phyloP scores from a whole-genome alignment of 768 basidiomycete species.

The Tulasnella calospora region DNA sequence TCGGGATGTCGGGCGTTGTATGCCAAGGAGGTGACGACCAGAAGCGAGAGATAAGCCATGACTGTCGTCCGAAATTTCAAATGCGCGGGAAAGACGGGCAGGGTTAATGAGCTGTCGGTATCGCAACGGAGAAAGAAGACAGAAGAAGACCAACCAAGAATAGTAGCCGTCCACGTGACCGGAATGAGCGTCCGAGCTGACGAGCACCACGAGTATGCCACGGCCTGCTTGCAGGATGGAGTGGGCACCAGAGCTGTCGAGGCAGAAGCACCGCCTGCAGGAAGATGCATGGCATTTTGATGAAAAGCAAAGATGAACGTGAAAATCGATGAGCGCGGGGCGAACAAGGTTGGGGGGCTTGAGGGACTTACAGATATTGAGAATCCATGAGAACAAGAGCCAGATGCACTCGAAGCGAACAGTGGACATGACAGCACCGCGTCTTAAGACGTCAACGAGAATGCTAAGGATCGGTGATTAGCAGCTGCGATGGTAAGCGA shows the following conservation, averaged over 20 bases:
- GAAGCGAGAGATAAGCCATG: conserved; percentile 11
- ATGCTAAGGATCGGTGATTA: conserved; percentile 10
- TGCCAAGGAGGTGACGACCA: conserved; percentile 6
- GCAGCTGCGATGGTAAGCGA: not conserved
- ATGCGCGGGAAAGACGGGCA: not conserved
- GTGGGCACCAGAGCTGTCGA: conserved; percentile 17
- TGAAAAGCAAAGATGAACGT: conserved; percentile 6
- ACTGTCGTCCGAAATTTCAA: not conserved
- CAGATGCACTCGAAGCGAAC: conserved; percentile 24
- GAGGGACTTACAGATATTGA: conserved; percentile 14
- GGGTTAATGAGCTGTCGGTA: not conserved
- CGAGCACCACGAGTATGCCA: not conserved
- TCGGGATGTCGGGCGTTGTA: conserved; percentile 16
- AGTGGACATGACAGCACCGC: conserved; percentile 21
- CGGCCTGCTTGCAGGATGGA: not conserved
- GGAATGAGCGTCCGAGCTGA: conserved; percentile 6
- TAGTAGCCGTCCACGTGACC: conserved; percentile 20
- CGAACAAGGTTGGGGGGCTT: conserved; percentile 13
- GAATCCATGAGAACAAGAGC: conserved; percentile 15
- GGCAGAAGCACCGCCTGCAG: conserved; percentile 20
- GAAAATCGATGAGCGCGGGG: not conserved
- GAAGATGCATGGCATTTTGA: not conserved
- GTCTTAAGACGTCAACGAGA: conserved; percentile 18
- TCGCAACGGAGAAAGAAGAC: conserved; percentile 6
- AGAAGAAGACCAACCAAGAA: not conserved